Percentiles rank a stretch among this genome's conserved stretches.
phyloP scores from a whole-genome alignment of 2,329 filamentous ascomycete genomes.

The Stagonosporopsis chrysanthemi region DNA sequence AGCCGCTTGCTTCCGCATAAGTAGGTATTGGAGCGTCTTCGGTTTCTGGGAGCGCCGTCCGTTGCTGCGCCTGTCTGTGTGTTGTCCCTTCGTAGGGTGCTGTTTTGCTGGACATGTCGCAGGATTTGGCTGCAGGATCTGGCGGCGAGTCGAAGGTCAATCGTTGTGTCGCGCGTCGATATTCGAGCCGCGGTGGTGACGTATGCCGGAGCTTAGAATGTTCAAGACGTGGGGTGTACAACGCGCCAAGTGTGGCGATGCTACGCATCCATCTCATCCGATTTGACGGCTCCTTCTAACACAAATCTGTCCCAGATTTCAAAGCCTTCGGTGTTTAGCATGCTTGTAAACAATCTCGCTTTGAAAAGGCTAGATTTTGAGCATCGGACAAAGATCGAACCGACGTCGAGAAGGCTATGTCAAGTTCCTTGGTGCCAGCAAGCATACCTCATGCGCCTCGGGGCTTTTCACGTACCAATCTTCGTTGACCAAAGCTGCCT shows the following conservation, averaged over 20 bases:
- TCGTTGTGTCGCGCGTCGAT: constrained; percentile 1
- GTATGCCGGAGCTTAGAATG: constrained; percentile 11
- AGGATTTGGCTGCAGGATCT: not conserved
- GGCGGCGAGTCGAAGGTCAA: not conserved
- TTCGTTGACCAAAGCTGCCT: constrained; percentile 47
- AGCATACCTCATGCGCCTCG: constrained; percentile 10
- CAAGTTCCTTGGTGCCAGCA: constrained; percentile 1
- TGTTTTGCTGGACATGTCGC: constrained; percentile 15
- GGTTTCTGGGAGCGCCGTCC: constrained; percentile 7
- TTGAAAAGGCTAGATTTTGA: too few species aligned
- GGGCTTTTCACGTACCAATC: constrained; percentile 48
- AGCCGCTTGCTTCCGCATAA: constrained; percentile 19
- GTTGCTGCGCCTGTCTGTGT: constrained; percentile 12
- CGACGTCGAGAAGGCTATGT: not conserved
- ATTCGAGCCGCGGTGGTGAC: constrained; percentile 8
- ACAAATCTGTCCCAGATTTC: not conserved
- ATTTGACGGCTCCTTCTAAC: constrained; percentile 4
- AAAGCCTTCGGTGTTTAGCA: not conserved
- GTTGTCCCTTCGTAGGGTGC: constrained; percentile 15
- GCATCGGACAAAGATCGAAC: not conserved
- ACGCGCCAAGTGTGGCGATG: constrained; percentile 13
- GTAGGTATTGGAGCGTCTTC: constrained; percentile 15
- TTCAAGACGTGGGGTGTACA: constrained; percentile 10
- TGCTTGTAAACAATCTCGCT: not conserved
- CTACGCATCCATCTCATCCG: constrained; percentile 6